Base-by-base conservation (phyloP, 108 stramenopile genomes). In the Skeletonema costatum region DNA sequence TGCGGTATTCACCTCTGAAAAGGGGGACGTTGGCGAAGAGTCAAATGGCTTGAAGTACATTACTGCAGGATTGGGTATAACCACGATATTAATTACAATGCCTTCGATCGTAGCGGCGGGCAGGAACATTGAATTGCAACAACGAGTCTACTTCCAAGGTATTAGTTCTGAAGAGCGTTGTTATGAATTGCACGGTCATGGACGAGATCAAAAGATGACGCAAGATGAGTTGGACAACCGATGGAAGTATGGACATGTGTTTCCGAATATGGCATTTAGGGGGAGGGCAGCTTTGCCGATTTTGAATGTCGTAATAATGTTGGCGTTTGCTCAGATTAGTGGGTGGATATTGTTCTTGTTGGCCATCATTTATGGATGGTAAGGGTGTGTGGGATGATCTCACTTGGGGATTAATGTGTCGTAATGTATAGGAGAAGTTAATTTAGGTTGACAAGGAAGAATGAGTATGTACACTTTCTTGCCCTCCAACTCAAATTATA, bases 71-170 rank as follows among this genome's bases (percentile, higher is more conserved):
- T 81, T 85, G 3, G 85, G 85, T 16, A 48, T 85, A 33, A 51
- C 68, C 0, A 85, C 85, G 5, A 68, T 81, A 12, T 38, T 85
- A 8, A 81, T 85, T 16, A 85, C 84, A 13, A 53, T 82, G 59
- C 85, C 81, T 4, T 77, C 85, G 0, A 71, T 85, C 21, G 33
- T 85, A 29, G 81, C 80, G 0, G 85, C 85, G 5, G 85, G 77
- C 19, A 36, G 68, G 36, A 85, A 82, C 58, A 82, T 85, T 31
- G 85, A 85, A 44, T 39, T 85, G 5, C 85, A 85, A 61, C 85
- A 85, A 50, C 71, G 62, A 30, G 81, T 85, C 8, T 85, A 85
- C 60, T 85, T 85, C 62, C 36, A 56, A 3, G 35, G 65, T 4
- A 69, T 85, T 17, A 59, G 38, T 60, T 73, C 75, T 0, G 85